Evolutionary conservation across 306 rosid species (phyloP).

Genomic region (Castanospermum australe): DNA sequence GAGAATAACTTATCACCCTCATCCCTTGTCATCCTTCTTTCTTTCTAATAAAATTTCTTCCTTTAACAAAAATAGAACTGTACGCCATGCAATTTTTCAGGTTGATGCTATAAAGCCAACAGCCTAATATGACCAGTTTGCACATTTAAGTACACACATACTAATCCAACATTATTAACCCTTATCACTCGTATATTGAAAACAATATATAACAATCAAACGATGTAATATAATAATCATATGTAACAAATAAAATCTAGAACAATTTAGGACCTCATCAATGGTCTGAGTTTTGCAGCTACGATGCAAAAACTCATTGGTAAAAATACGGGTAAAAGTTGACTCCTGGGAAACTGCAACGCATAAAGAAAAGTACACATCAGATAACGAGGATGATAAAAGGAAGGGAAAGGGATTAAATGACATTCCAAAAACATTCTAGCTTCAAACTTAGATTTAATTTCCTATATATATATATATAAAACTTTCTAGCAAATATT

Average conservation of each 20-base stretch:
- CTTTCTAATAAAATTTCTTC: not conserved
- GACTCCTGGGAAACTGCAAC: conserved; percentile 73
- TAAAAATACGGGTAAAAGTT: conserved; percentile 54
- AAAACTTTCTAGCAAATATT: conserved; percentile 8
- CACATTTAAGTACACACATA: not conserved
- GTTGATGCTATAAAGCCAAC: not conserved
- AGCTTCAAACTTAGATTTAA: conserved; percentile 12
- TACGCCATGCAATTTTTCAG: not conserved
- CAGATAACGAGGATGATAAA: conserved; percentile 14
- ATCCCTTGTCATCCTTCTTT: not conserved
- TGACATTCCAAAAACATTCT: conserved; percentile 1
- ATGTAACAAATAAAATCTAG: conserved; percentile 16
- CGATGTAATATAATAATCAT: conserved; percentile 15
- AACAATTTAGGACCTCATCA: conserved; percentile 69
- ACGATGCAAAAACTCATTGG: conserved; percentile 94
- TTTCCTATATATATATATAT: not conserved
- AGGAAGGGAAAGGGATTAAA: not conserved
- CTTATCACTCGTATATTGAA: conserved; percentile 15
- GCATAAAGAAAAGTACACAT: conserved; percentile 20
- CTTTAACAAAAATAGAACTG: not conserved
- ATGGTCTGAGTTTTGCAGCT: conserved; percentile 76
- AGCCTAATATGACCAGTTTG: conserved; percentile 13
- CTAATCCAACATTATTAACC: conserved; percentile 9
- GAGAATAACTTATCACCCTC: not conserved
- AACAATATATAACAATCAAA: conserved; percentile 18